Evolutionary conservation across 768 basidiomycete species (phyloP), one percentile per base, ranked within the genome.

Genomic region (Piloderma croceum): DNA sequence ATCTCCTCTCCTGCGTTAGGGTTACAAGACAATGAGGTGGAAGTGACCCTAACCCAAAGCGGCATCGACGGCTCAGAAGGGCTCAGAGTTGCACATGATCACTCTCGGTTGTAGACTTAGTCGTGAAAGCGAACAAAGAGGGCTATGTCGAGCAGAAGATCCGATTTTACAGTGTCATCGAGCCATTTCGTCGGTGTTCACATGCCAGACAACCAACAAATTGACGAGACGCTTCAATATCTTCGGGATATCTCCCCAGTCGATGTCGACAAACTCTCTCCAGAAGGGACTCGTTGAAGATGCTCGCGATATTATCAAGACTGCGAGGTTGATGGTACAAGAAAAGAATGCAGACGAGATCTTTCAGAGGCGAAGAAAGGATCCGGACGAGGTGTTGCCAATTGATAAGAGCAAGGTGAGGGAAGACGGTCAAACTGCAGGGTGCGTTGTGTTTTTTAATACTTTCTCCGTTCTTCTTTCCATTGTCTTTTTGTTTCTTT

Each of bases 301-400:
- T 54, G 60, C 73, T n/a, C 74, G 78, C 32, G 79, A 89, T 35
- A 87, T 96, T 55, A 71, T 94, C 52, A 74, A 78, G 49, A 91
- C 89, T 5, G 69, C 76, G 1, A 73, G 81, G 9, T 50, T 74
- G 29, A 80, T 91, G 42, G 79, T 93, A 13, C 54, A 68, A 34
- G 73, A 84, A 51, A 96, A 94, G 76, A 96, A 96, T 49, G 64
- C 70, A 17, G 92, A 94, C 50, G 91, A 97, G 65, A 73, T 97
- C 31, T 72, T 96, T 59, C 94, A 97, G 62, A 83, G 87, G 10
- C 10, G 10, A 15, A 29, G 15, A 15, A 29, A 29, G 27, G 27
- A 29, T 15, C 27, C 27, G 27, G 27, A 9, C 10, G 27, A 29
- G 10, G 10, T 29, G 27, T 9, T 9, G 41, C 73, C 77, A 13